These are phyloP conservation scores for Paraphaeosphaeria sporulosa DNA, from an alignment of 2,329 filamentous ascomycete species.

Conservation along the genomic window DNA sequence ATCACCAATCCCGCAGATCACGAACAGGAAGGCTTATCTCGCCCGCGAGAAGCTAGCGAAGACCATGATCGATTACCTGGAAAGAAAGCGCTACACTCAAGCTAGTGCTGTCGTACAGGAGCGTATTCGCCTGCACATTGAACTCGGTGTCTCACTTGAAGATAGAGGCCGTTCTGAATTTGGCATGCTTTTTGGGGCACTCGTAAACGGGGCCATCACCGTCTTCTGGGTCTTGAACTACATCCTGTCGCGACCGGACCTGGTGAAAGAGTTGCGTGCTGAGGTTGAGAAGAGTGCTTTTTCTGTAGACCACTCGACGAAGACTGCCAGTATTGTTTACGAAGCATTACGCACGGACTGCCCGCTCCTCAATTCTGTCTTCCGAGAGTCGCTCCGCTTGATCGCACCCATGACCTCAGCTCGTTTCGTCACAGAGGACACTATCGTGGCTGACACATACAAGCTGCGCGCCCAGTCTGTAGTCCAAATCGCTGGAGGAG, in stretches of 20 bases:
- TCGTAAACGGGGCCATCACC: constrained; percentile 54
- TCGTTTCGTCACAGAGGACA: constrained; percentile 54
- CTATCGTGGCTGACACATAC: constrained; percentile 51
- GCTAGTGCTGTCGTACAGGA: constrained; percentile 33
- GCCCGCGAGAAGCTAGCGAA: constrained; percentile 43
- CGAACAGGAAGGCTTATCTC: constrained; percentile 48
- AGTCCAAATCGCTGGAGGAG: constrained; percentile 55
- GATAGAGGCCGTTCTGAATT: constrained; percentile 33
- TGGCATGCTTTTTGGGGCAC: constrained; percentile 41
- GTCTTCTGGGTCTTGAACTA: constrained; percentile 57
- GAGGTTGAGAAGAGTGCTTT: constrained; percentile 42
- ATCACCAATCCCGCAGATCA: constrained; percentile 46
- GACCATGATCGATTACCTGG: constrained; percentile 37
- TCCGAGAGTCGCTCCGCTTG: constrained; percentile 40
- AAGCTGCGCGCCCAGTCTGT: constrained; percentile 54
- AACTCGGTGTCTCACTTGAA: constrained; percentile 25
- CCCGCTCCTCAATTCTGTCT: constrained; percentile 53
- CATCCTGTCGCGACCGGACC: constrained; percentile 50
- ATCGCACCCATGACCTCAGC: constrained; percentile 49
- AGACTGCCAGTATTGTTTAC: constrained; percentile 45
- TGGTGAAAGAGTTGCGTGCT: constrained; percentile 51
- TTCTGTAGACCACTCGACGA: constrained; percentile 6
- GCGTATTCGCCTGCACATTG: constrained; percentile 28
- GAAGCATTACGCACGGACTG: constrained; percentile 48
- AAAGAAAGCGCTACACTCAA: constrained; percentile 29